phyloP scores from a whole-genome alignment of 495 filamentous ascomycete species.

The Peziza echinospora region DNA sequence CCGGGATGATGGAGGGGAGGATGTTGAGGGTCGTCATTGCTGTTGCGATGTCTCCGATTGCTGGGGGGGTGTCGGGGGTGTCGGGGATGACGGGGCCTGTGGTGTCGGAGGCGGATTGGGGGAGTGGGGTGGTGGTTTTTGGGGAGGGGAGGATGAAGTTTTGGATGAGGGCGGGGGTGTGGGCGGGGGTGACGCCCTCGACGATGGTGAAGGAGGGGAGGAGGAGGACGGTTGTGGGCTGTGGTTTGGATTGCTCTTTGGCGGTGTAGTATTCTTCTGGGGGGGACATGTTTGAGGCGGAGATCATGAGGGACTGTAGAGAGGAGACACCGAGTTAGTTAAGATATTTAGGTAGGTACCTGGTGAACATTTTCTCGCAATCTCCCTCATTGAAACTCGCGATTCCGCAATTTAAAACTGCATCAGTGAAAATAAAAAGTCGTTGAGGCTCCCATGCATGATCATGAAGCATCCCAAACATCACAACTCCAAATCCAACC shows the following conservation, averaged over 20 bases:
- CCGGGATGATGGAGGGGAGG: too few relatives aligned
- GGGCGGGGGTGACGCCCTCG: slow-evolving; percentile 61
- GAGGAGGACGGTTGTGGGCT: slow-evolving; percentile 63
- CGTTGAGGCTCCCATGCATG: too few relatives aligned
- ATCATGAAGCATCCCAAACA: too few relatives aligned
- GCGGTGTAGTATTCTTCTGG: slow-evolving; percentile 34
- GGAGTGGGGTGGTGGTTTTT: slow-evolving; percentile 53
- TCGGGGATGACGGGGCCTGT: slow-evolving; percentile 5
- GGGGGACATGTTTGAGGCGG: slow-evolving; percentile 78
- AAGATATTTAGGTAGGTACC: too few relatives aligned
- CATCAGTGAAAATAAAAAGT: too few relatives aligned
- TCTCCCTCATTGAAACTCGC: too few relatives aligned
- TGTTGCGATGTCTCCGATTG: too few relatives aligned
- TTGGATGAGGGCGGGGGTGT: slow-evolving; percentile 49
- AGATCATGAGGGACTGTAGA: slow-evolving; percentile 60
- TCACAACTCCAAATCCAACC: too few relatives aligned
- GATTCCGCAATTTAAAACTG: too few relatives aligned
- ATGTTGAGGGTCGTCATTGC: too few relatives aligned
- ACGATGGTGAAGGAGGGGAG: slow-evolving; percentile 73
- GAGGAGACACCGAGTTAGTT: slow-evolving; percentile 2
- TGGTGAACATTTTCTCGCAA: too few relatives aligned
- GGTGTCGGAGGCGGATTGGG: slow-evolving; percentile 20
- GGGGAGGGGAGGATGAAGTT: slow-evolving; percentile 47
- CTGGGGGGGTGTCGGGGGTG: not conserved
- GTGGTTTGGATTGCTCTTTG: slow-evolving; percentile 31